Evolutionary conservation across 495 filamentous ascomycete genomes (phyloP), one percentile per base, ranked within the genome.

Genomic region (Rostrohypoxylon terebratum): DNA sequence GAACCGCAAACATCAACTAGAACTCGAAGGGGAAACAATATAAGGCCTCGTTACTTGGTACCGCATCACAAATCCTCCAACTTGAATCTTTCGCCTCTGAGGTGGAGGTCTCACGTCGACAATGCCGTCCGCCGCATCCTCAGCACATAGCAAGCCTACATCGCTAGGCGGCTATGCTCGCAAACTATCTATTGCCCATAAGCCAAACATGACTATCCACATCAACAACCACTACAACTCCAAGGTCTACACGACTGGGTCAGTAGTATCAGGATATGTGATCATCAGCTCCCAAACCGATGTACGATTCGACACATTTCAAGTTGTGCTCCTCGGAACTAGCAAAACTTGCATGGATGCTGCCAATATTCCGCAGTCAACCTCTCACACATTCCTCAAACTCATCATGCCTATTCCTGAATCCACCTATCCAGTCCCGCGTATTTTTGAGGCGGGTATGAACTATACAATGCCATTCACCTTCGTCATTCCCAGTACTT

Each of bases 381-480:
- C 84, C 4, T 77, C 80, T 47, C 86, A 87, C 66, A 86, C 80
- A 18, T 98, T 98, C 74, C 84, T 99, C 51, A 92, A 92, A 77
- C 84, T 98, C 68, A 83, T 83, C 47, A 95, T 97, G 83, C 96
- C 96, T 4, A 88, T 95, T 13, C 82, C 89, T 38, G 86, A 91
- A 10, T 79, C 86, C 2, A 80, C 83, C 1, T 93, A 94, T 71
- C 94, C 94, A 0, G 83, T 87, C 11, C 88, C 92, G 16, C 83
- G 91, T 7, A 81, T 94, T 20, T 79, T 94, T 11, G 87, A 92
- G 77, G 84, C 87, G 2, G 92, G 89, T 3, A 82, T 81, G 55
- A 86, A 82, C 25, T 93, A 94, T 77, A 88, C 79, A 13, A 90
- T 97, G 59, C 92, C 93, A 1, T 99, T 98, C 81, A 90, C 88